Conservation (phyloP, 2,329 filamentous ascomycete genomes). For the Xylariaceae sp. region DNA sequence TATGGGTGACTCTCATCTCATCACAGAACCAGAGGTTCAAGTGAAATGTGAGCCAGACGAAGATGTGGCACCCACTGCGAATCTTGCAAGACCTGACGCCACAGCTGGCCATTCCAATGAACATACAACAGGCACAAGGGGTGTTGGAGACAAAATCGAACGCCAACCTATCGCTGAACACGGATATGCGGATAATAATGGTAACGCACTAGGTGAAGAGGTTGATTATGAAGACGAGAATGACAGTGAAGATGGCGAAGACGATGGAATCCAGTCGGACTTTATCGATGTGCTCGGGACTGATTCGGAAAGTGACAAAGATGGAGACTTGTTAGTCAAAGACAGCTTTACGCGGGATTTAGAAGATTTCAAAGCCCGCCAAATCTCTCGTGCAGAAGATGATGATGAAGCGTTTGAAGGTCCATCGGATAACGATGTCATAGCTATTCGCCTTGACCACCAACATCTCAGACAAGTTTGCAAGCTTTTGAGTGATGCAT, state of each 20-base stretch:
- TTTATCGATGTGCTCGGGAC: constrained; percentile 20
- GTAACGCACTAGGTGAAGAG: no score
- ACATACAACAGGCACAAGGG: neutral
- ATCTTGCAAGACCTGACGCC: neutral
- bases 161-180: neutral
- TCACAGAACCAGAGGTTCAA: neutral
- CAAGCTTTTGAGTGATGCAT: constrained; percentile 25
- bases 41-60: neutral
- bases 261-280: constrained; percentile 4
- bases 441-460: constrained; percentile 28
- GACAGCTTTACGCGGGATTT: constrained; percentile 36
- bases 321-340: constrained; percentile 21
- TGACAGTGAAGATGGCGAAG: neutral
- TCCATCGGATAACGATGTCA: constrained; percentile 29
- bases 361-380: constrained; percentile 26
- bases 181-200: neutral
- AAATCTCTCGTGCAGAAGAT: constrained; percentile 17
- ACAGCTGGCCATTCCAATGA: neutral
- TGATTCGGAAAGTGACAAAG: constrained; percentile 18
- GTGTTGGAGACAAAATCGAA: neutral
- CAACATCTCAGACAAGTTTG: constrained; percentile 26
- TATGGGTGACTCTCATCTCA: neutral
- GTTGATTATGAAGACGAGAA: constrained; percentile 1
- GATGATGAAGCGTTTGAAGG: constrained; percentile 25
- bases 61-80: neutral